phyloP scores from a whole-genome alignment of 2,329 filamentous ascomycete genomes.

The Aureobasidium leucospermi region DNA sequence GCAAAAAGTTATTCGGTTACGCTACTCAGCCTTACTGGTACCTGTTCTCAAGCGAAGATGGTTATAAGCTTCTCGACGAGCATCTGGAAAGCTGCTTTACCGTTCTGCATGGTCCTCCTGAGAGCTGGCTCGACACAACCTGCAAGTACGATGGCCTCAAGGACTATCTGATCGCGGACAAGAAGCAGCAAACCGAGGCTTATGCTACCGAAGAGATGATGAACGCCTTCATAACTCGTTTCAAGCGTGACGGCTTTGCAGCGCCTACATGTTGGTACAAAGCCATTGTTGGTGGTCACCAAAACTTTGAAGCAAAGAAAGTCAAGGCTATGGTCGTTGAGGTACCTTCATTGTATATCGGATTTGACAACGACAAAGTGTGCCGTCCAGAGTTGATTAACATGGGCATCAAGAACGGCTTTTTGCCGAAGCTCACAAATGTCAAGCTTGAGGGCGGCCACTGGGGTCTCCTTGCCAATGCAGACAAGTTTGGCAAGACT shows the following conservation, averaged over 20 bases:
- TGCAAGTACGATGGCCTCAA: constrained; percentile 31
- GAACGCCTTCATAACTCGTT: constrained; percentile 29
- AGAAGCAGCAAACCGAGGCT: constrained; percentile 24
- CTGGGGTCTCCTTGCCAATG: constrained; percentile 24
- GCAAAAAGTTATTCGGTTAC: constrained; percentile 31
- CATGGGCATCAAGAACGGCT: constrained; percentile 17
- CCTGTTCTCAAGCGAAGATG: constrained; percentile 37
- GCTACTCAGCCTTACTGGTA: constrained; percentile 39
- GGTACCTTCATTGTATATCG: constrained; percentile 33
- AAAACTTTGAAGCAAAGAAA: constrained; percentile 24
- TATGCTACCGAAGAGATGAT: constrained; percentile 30
- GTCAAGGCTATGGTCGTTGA: constrained; percentile 20
- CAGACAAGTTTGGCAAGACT: constrained; percentile 18
- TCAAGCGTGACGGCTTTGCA: constrained; percentile 26
- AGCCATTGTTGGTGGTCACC: constrained; percentile 21
- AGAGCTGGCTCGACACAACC: constrained; percentile 30
- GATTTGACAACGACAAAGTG: constrained; percentile 23
- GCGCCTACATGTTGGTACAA: constrained; percentile 34
- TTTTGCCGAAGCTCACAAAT: constrained; percentile 20
- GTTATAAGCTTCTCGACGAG: constrained; percentile 30
- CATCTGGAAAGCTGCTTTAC: constrained; percentile 34
- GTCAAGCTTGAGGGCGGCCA: constrained; percentile 19
- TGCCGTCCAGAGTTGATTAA: constrained; percentile 20
- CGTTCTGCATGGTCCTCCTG: constrained; percentile 17
- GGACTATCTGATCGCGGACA: constrained; percentile 17